Base-by-base conservation (phyloP, 2,329 filamentous ascomycete species). In the Tympanopsis confertula region DNA sequence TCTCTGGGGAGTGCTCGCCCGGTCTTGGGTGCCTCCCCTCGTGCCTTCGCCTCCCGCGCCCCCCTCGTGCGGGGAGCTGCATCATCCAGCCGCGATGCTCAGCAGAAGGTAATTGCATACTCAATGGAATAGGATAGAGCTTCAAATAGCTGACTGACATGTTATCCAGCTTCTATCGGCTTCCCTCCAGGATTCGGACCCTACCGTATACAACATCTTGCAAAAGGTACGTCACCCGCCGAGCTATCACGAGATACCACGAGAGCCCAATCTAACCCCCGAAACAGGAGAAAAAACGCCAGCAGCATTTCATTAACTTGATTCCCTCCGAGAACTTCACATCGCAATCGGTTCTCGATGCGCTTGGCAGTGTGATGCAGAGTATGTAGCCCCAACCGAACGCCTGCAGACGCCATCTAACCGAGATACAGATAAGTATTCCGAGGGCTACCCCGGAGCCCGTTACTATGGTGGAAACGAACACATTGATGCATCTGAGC, bases 301-400 rank as follows among this genome's bases (percentile, higher is more conserved):
- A 98, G 62, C 94, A 94, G 63, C 87, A 96, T 61, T 98, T 95
- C 55, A 94, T 98, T 66, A 96, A 96, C 62, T 71, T 94, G 41
- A 94, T 94, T 47, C 87, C 87, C 15, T 94, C 87, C 5, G 87
- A 94, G 64, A 94, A 94, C 66, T 94, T 94, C 55, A 94, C 87
- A 19, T 94, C 87, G 5, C 85, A 93, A 59, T 86, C 87, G 20
- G 87, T 94, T 15, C 74, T 94, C 39, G 87, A 94, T 69, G 86
- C 87, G 22, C 69, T 94, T 42, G 87, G 87, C 47, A 94, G 86
- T 68, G 82, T 88, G 38, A 94, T 94, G 87, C 87, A 94, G 61
- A 94, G 85, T 88, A 66, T 33, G 20, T 19, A 4, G 18, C 18
- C 30, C 20, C 35, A 42, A 18, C 19, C n/a, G 24, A 35, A 13